Evolutionary conservation across 2,329 filamentous ascomycete genomes (phyloP).

Genomic region (Pochonia chlamydosporia): DNA sequence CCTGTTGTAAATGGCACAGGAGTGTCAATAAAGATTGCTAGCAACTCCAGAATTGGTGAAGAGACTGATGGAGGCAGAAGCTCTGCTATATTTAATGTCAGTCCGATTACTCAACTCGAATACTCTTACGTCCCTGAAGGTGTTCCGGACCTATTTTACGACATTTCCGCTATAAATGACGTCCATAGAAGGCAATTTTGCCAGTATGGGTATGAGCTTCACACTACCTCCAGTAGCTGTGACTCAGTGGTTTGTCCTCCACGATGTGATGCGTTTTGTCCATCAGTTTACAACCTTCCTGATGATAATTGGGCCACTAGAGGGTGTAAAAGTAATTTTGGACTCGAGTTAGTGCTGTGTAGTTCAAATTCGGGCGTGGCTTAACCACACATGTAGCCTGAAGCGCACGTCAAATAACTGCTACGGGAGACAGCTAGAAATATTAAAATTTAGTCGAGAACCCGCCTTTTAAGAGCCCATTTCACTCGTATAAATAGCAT

Average conservation of each 20-base stretch:
- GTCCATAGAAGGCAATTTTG: not conserved
- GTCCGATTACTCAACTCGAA: not conserved
- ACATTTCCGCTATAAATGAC: not conserved
- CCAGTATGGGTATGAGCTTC: not conserved
- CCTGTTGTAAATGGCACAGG: not conserved
- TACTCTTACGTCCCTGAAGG: not conserved
- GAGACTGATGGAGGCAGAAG: not conserved
- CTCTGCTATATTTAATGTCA: not conserved
- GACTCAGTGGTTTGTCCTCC: not conserved
- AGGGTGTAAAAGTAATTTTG: not conserved
- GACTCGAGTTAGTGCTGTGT: not conserved
- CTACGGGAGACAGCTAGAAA: too few species aligned
- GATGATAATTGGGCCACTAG: not conserved
- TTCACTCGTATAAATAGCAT: too few species aligned
- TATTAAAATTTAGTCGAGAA: too few species aligned
- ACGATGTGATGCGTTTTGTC: not conserved
- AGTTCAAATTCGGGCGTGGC: not conserved
- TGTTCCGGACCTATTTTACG: not conserved
- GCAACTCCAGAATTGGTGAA: not conserved
- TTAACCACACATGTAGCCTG: too few species aligned
- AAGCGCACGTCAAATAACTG: too few species aligned
- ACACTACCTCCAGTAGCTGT: not conserved
- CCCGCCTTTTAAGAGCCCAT: too few species aligned
- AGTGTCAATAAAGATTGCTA: not conserved
- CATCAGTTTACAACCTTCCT: not conserved